A percentile compares a stretch with the other conserved stretches of the same genome.
phyloP scores from a whole-genome alignment of 2,329 filamentous ascomycete genomes.

The Didymella exigua region DNA sequence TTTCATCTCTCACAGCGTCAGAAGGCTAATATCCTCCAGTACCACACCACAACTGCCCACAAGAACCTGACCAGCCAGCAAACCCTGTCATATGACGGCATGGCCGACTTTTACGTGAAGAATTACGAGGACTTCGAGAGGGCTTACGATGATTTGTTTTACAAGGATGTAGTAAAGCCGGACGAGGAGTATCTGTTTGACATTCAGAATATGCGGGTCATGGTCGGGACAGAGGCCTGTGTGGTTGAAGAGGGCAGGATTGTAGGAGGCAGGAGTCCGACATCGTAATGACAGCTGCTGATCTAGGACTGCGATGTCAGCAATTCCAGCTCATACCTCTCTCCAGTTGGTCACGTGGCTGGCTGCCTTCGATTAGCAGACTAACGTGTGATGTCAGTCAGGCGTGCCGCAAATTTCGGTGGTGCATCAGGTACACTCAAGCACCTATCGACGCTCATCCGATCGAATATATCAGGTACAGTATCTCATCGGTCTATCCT shows the following conservation, averaged over 20 bases:
- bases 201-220: constrained; percentile 16
- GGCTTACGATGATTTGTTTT: constrained; percentile 32
- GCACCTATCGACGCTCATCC: neutral
- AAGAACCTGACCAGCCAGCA: constrained; percentile 23
- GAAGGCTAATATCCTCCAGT: constrained; percentile 10
- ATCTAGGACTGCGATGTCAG: neutral
- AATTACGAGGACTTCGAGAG: constrained; percentile 33
- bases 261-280: neutral
- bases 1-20: neutral
- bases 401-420: neutral
- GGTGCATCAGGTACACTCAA: neutral
- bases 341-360: neutral
- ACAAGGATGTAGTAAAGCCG: constrained; percentile 25
- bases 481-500: neutral
- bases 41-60: constrained; percentile 28
- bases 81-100: constrained; percentile 27
- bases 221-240: constrained; percentile 9
- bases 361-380: neutral
- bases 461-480: neutral
- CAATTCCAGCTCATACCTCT: neutral
- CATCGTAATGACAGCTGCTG: neutral
- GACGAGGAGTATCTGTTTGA: constrained; percentile 34
- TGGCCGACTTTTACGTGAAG: constrained; percentile 34
- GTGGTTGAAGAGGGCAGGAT: constrained; percentile 7
- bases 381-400: neutral